Evolutionary conservation across 306 rosid genomes (phyloP).

Genomic region (Trichosanthes truncata): DNA sequence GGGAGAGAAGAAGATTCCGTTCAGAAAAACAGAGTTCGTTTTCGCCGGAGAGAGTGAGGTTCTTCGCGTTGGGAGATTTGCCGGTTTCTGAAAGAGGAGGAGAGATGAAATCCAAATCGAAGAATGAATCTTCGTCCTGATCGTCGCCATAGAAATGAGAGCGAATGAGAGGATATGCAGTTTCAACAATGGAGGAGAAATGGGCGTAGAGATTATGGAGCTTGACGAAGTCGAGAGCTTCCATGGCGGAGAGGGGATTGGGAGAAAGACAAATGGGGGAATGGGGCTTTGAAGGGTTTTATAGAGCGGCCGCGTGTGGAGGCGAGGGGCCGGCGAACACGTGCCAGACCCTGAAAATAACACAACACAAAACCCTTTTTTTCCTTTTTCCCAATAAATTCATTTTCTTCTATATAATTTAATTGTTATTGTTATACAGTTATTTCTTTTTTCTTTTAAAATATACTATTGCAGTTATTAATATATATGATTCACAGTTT

Average conservation of each 20-base stretch:
- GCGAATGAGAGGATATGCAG: background rate
- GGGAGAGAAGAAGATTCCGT: slow-evolving; percentile 20
- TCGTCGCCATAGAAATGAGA: slow-evolving; percentile 21
- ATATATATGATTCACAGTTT: no score
- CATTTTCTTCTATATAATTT: background rate
- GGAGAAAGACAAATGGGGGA: background rate
- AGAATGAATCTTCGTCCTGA: slow-evolving; percentile 69
- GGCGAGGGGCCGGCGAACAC: background rate
- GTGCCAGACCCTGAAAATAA: slow-evolving; percentile 3
- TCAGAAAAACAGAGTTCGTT: slow-evolving; percentile 10
- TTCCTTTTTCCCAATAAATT: background rate
- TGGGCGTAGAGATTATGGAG: slow-evolving; percentile 46
- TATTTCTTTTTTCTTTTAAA: background rate
- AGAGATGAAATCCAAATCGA: slow-evolving; percentile 61
- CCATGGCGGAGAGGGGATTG: slow-evolving; percentile 30
- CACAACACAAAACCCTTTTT: background rate
- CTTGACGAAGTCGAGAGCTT: slow-evolving; percentile 54
- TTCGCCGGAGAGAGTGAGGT: background rate
- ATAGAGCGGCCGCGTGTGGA: background rate
- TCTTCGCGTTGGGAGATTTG: slow-evolving; percentile 10
- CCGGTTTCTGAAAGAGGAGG: slow-evolving; percentile 18
- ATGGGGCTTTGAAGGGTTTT: slow-evolving; percentile 13
- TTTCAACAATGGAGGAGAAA: slow-evolving; percentile 13
- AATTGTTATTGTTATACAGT: background rate
- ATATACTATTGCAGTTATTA: background rate